phyloP scores from a whole-genome alignment of 371 early-diverging fungal species.

The Mucor racemosus region DNA sequence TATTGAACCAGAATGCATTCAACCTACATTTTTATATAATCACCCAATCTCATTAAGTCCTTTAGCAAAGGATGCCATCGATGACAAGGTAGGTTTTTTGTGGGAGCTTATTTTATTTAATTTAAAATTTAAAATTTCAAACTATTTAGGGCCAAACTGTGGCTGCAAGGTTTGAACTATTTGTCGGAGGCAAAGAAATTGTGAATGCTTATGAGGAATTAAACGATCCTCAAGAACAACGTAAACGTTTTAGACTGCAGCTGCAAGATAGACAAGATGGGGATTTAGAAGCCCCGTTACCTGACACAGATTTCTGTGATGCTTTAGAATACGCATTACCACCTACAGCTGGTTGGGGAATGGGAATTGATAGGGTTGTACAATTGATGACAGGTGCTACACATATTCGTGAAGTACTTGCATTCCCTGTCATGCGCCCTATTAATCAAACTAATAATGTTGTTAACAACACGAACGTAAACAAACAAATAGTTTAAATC shows the following conservation, averaged over 20 bases:
- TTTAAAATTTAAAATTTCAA: background rate
- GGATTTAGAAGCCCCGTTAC: constrained; percentile 83
- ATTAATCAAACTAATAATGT: background rate
- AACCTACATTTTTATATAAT: constrained; percentile 93
- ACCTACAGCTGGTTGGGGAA: constrained; percentile 98
- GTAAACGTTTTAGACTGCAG: constrained; percentile 80
- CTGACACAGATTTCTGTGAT: constrained; percentile 87
- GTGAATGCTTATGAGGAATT: constrained; percentile 99
- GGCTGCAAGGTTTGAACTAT: constrained; percentile 93
- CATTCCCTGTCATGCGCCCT: constrained; percentile 78
- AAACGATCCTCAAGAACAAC: constrained; percentile 98
- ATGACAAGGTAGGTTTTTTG: constrained; percentile 33
- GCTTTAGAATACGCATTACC: constrained; percentile 96
- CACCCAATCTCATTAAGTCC: constrained; percentile 96
- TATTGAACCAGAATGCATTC: constrained; percentile 90
- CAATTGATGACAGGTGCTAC: constrained; percentile 86
- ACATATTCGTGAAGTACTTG: constrained; percentile 92
- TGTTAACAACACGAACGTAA: background rate
- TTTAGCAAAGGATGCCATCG: constrained; percentile 79
- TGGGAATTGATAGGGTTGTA: constrained; percentile 95
- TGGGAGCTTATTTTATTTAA: background rate
- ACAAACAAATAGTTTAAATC: background rate
- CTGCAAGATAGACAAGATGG: constrained; percentile 70
- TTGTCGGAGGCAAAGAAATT: constrained; percentile 91
- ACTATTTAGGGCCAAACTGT: constrained; percentile 46